Evolutionary conservation across 2,329 filamentous ascomycete species (phyloP).

Genomic region (Geosmithia putterillii): DNA sequence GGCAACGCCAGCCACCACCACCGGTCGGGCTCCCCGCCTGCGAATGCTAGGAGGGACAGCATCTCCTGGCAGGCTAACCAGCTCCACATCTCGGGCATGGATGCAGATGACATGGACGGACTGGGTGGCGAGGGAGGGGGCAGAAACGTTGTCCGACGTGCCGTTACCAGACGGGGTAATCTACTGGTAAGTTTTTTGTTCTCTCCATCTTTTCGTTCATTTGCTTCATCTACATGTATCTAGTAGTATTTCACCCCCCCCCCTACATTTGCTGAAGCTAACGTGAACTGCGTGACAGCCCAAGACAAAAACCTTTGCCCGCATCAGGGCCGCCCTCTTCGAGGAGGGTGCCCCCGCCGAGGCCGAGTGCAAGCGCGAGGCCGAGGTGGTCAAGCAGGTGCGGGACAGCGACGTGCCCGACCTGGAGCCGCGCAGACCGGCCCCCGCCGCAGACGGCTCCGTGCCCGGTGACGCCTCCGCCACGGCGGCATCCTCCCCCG

Average conservation of each 20-base stretch:
- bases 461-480: conserved; percentile 8
- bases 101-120: conserved; percentile 41
- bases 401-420: conserved; percentile 69
- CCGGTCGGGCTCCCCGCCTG: conserved; percentile 69
- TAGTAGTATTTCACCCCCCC: neutral
- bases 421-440: conserved; percentile 27
- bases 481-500: conserved; percentile 59
- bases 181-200: conserved; percentile 63
- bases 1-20: no score
- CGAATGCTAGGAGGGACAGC: conserved; percentile 62
- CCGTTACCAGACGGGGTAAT: conserved; percentile 79
- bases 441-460: conserved; percentile 12
- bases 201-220: no score
- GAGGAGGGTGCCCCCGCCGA: conserved; percentile 86
- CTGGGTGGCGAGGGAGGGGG: conserved; percentile 39
- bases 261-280: neutral
- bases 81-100: conserved; percentile 64
- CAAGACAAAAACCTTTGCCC: conserved; percentile 90
- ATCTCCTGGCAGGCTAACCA: conserved; percentile 86
- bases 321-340: conserved; percentile 77
- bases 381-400: conserved; percentile 90
- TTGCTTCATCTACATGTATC: neutral
- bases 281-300: conserved; percentile 40
- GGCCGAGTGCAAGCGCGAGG: conserved; percentile 78
- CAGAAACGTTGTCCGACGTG: conserved; percentile 66